These are phyloP conservation scores for Aureoboletus auriporus DNA, from an alignment of 768 basidiomycete genomes.

Conservation along the genomic window DNA sequence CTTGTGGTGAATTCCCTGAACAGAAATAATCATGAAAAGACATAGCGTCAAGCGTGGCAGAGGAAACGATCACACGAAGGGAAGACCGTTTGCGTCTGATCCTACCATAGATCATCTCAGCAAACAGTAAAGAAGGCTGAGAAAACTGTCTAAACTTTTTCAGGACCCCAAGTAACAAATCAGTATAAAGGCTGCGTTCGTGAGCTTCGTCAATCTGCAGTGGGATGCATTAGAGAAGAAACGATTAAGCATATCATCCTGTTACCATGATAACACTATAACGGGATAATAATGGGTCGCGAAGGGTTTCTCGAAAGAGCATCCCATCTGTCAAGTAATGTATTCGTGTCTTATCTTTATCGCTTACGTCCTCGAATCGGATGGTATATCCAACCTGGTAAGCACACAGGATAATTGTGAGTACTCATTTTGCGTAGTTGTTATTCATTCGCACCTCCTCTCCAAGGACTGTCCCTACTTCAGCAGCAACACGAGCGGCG, in stretches of 20 bases:
- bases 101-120: constrained; percentile 38
- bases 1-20: constrained; percentile 52
- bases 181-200: constrained; percentile 94
- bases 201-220: constrained; percentile 94
- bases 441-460: constrained; percentile 60
- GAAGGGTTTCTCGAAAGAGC: constrained; percentile 89
- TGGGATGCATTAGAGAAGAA: neutral
- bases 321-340: constrained; percentile 98
- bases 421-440: neutral
- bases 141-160: constrained; percentile 65
- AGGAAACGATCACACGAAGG: constrained; percentile 89
- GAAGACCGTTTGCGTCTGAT: constrained; percentile 89
- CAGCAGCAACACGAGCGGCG: constrained; percentile 85
- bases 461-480: constrained; percentile 84
- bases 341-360: constrained; percentile 81
- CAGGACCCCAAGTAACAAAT: constrained; percentile 83
- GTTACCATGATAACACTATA: constrained; percentile 95
- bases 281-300: constrained; percentile 87
- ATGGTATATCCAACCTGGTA: constrained; percentile 93
- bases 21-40: constrained; percentile 90
- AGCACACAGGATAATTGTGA: constrained; percentile 5
- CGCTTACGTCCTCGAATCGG: constrained; percentile 91
- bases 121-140: neutral
- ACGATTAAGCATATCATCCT: neutral
- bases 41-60: constrained; percentile 92